A percentile compares a stretch with the other conserved stretches of the same genome.
phyloP scores from a whole-genome alignment of 306 rosid genomes.

The Cicer judaicum region DNA sequence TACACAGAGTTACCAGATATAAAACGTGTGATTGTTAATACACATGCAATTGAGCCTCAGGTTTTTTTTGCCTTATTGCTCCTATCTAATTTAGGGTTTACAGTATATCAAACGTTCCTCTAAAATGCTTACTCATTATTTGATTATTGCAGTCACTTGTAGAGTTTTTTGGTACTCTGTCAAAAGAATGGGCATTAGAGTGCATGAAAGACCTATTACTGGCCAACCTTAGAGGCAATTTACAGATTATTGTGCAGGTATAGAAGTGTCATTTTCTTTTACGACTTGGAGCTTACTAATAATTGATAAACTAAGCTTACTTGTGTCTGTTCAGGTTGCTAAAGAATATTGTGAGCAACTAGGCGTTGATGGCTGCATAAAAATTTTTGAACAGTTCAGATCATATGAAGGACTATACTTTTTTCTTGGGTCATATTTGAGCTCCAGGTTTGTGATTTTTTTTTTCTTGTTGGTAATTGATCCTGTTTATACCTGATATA shows the following conservation, averaged over 20 bases:
- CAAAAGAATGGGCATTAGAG: slow-evolving; percentile 96
- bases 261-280: slow-evolving; percentile 28
- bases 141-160: slow-evolving; percentile 78
- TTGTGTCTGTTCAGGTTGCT: slow-evolving; percentile 73
- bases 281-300: slow-evolving; percentile 20
- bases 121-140: slow-evolving; percentile 42
- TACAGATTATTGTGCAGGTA: slow-evolving; percentile 99
- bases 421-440: slow-evolving; percentile 94
- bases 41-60: slow-evolving; percentile 99
- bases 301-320: slow-evolving; percentile 37
- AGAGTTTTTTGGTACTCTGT: slow-evolving; percentile 93
- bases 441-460: slow-evolving; percentile 72
- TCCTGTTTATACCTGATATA: slow-evolving; percentile 14
- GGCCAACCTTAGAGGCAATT: slow-evolving; percentile 95
- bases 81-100: slow-evolving; percentile 38
- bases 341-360: slow-evolving; percentile 98
- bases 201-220: slow-evolving; percentile 97
- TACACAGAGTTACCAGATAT: slow-evolving; percentile 96
- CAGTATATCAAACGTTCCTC: not conserved
- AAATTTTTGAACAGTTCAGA: slow-evolving; percentile 94
- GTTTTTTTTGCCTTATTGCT: slow-evolving; percentile 53
- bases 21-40: slow-evolving; percentile 94
- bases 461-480: slow-evolving; percentile 26
- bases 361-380: slow-evolving; percentile 92
- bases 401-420: slow-evolving; percentile 98